Evolutionary conservation across 2,329 filamentous ascomycete genomes (phyloP), one percentile per base, ranked within the genome.

Genomic region (Pseudocercospora fuligena): DNA sequence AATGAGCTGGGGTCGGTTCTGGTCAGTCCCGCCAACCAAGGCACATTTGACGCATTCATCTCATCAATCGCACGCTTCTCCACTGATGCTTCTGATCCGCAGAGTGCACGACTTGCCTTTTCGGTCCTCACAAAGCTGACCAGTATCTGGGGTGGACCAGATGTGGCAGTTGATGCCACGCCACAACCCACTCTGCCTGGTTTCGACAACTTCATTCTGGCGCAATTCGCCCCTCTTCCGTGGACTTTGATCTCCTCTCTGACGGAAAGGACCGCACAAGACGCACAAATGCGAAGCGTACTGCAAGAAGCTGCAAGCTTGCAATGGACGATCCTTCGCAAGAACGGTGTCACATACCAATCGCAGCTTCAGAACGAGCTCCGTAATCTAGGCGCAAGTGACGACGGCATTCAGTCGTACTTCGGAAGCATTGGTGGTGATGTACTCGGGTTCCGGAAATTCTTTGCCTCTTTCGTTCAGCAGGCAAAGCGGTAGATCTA

Each of bases 171-270:
- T 81, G 84, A 14, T 65, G 85, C 85, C 2, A 80, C 85, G 4
- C 83, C 84, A 1, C 82, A 88, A 3, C 81, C 83, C 3, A 79
- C 79, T 2, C 79, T 99, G 29, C 92, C 94, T 1, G 94, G 95
- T 6, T 99, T 99, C 77, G 93, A 97, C 73, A 87, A 88, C 64
- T 98, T 97, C 80, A 91, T 97, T 80, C 91, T 98, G 66, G 88
- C 92, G 51, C 88, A 91, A 23, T 97, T 99, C 82, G 94, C 97
- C 66, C 87, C 92, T 0, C 86, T 96, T 7, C 94, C 92, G 78
- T 99, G 95, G 95, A 91, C 92, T 47, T 89, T 98, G 6, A 88
- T 97, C 40, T 88, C 88, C 46, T 36, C 54, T 19, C 21, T 58
- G n/a, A 91, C 94, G 53, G 85, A 90, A 5, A 86, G 86, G 21